Evolutionary conservation across 2,329 filamentous ascomycete species (phyloP), one percentile per base, ranked within the genome.

Genomic region (Aspergillus tamarii): DNA sequence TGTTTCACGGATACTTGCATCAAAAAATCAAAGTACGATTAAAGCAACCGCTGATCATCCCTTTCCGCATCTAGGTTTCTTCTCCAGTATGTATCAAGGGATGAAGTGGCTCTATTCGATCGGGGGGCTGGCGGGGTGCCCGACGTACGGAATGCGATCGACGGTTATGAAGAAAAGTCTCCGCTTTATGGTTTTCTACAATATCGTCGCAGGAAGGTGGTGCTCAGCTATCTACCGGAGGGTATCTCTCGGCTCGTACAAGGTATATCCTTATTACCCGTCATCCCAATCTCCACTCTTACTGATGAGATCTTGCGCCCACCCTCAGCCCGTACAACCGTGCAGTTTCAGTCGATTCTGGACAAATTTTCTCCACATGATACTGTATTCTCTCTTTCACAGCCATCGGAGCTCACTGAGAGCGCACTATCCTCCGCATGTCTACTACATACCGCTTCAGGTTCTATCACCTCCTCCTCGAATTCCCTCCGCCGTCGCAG

Each of bases 191-290:
- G 95, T 59, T 93, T 97, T 76, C 82, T 99, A 70, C 89, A 92
- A 72, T 98, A 97, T 78, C 86, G 94, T 62, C 89, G 94, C 75
- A 88, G 93, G 75, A 97, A 93, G 79, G 91, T 98, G 56, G 81
- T 99, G 64, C 87, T 99, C 77, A 97, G 95, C 81, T 97, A 95
- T 77, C 86, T 97, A 66, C 95, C 94, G 1, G 92, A 96, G 64
- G 92, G 90, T 64, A 94, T 94, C 69, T 98, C 95, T 67, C 88
- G 95, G 72, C 84, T 99, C 61, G 84, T 99, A 60, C 92, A 97
- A 91, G 95, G 95, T 97, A 80, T 70, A 87, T 77, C 8, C n/a
- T 45, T 23, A 26, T 21, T 41, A 19, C 12, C 52, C 16, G 26
- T 39, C 16, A 4, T 36, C 50, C 41, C 48, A 16, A 36, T 45